These are phyloP conservation scores for Phoma herbarum DNA, from an alignment of 2,329 filamentous ascomycete species.

Conservation along the genomic window DNA sequence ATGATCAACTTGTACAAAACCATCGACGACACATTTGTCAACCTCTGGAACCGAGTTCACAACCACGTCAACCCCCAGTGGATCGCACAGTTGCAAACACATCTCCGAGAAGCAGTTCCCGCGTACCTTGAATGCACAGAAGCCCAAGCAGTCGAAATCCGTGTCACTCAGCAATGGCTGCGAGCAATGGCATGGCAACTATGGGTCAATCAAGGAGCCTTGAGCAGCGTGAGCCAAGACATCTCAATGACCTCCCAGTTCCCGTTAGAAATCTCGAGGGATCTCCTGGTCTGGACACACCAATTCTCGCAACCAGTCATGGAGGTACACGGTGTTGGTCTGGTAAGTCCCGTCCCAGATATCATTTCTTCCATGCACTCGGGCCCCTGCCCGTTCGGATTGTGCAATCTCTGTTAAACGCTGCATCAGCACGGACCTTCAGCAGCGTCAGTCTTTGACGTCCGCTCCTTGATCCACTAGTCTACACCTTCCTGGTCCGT, in stretches of 20 bases:
- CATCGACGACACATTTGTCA: slow-evolving; percentile 70
- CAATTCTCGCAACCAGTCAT: slow-evolving; percentile 76
- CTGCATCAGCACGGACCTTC: slow-evolving; percentile 30
- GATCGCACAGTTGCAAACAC: slow-evolving; percentile 59
- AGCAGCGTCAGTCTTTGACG: slow-evolving; percentile 43
- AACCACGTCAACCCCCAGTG: slow-evolving; percentile 57
- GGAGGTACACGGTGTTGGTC: slow-evolving; percentile 76
- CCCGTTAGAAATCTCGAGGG: slow-evolving; percentile 68
- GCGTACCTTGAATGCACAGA: slow-evolving; percentile 66
- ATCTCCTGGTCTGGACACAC: slow-evolving; percentile 70
- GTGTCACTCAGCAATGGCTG: slow-evolving; percentile 76
- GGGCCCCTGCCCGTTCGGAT: slow-evolving; percentile 30
- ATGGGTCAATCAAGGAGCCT: slow-evolving; percentile 70
- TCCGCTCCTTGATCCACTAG: slow-evolving; percentile 29
- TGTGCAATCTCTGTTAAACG: slow-evolving; percentile 32
- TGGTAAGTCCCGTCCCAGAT: slow-evolving; percentile 62
- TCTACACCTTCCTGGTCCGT: slow-evolving; percentile 23
- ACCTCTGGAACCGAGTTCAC: slow-evolving; percentile 69
- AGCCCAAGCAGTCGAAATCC: slow-evolving; percentile 73
- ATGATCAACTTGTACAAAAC: slow-evolving; percentile 69
- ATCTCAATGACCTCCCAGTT: slow-evolving; percentile 69
- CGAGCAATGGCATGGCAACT: slow-evolving; percentile 78
- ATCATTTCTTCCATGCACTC: slow-evolving; percentile 21
- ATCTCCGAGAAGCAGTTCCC: slow-evolving; percentile 63
- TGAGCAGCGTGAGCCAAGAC: slow-evolving; percentile 67